These are phyloP conservation scores for Elasticomyces elasticus DNA, from an alignment of 495 filamentous ascomycete species.

Conservation along the genomic window DNA sequence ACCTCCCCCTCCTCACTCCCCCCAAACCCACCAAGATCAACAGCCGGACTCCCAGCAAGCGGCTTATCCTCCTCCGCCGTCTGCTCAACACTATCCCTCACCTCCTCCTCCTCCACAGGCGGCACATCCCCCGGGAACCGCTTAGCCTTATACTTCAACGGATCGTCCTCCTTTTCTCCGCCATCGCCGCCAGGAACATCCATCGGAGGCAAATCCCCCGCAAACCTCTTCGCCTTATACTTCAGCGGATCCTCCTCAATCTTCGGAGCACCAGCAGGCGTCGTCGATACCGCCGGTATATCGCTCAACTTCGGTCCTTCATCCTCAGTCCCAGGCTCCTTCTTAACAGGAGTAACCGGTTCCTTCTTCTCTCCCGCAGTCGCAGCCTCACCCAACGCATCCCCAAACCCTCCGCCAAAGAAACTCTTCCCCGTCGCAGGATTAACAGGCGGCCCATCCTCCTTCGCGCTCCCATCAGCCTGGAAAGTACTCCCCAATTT, in stretches of 20 bases:
- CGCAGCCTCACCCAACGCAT: slow-evolving; percentile 41
- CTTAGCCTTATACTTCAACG: slow-evolving; percentile 2
- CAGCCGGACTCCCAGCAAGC: slow-evolving; percentile 51
- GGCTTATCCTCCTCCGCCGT: slow-evolving; percentile 35
- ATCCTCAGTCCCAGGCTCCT: slow-evolving; percentile 55
- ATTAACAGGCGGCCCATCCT: slow-evolving; percentile 46
- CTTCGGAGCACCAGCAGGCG: slow-evolving; percentile 31
- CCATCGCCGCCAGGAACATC: slow-evolving; percentile 28
- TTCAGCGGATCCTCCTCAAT: neutral
- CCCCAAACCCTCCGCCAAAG: slow-evolving; percentile 41
- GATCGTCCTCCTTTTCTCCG: neutral
- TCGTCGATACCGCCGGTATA: slow-evolving; percentile 40
- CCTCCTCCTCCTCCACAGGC: slow-evolving; percentile 22
- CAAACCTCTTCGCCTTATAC: slow-evolving; percentile 5
- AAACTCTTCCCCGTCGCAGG: slow-evolving; percentile 29
- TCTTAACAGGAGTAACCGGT: slow-evolving; percentile 37
- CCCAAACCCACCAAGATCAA: slow-evolving; percentile 26
- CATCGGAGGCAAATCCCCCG: slow-evolving; percentile 5
- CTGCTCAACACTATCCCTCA: neutral
- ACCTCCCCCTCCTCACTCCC: slow-evolving; percentile 9
- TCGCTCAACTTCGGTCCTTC: slow-evolving; percentile 31
- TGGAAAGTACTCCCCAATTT: slow-evolving; percentile 74
- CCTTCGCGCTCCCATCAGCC: slow-evolving; percentile 53
- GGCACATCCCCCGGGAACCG: slow-evolving; percentile 7
- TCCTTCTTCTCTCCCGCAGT: slow-evolving; percentile 25